Percentiles rank a stretch among this genome's conserved stretches.
Evolutionary conservation across 2,329 filamentous ascomycete genomes (phyloP).

Genomic region (Endothia cerciana): DNA sequence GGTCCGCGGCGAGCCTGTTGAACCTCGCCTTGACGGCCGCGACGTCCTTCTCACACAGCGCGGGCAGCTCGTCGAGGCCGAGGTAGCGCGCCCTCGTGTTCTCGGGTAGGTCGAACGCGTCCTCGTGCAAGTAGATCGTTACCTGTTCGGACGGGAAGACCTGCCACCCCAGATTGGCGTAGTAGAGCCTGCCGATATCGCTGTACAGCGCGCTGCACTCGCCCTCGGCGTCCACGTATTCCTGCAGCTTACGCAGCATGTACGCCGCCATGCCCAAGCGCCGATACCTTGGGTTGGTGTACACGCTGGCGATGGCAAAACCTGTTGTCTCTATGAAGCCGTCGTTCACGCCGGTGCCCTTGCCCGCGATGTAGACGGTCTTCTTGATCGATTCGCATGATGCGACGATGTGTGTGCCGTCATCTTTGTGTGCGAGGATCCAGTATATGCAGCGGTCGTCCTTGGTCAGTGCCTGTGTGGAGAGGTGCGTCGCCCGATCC

Average conservation of each 20-base stretch:
- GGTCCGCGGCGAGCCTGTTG: conserved; percentile 31
- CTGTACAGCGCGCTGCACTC: conserved; percentile 43
- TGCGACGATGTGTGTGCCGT: conserved; percentile 39
- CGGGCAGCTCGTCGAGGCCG: conserved; percentile 31
- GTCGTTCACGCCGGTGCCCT: conserved; percentile 30
- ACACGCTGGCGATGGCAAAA: conserved; percentile 42
- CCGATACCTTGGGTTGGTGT: conserved; percentile 41
- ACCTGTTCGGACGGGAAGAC: conserved; percentile 39
- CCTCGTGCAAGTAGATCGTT: conserved; percentile 36
- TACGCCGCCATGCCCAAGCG: conserved; percentile 41
- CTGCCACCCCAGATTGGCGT: conserved; percentile 41
- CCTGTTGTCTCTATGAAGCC: conserved; percentile 35
- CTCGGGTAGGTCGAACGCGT: conserved; percentile 31
- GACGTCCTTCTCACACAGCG: conserved; percentile 36
- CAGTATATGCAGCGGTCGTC: conserved; percentile 37
- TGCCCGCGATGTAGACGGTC: conserved; percentile 35
- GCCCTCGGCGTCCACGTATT: conserved; percentile 40
- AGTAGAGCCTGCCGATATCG: conserved; percentile 40
- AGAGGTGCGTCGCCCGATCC: conserved; percentile 36
- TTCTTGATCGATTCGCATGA: conserved; percentile 39
- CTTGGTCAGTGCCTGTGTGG: conserved; percentile 34
- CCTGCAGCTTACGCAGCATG: conserved; percentile 40
- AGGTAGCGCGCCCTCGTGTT: conserved; percentile 34
- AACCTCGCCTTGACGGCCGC: conserved; percentile 35
- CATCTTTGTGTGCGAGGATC: conserved; percentile 36